Conservation (phyloP, 768 basidiomycete species). For the Mycena chlorophos region DNA sequence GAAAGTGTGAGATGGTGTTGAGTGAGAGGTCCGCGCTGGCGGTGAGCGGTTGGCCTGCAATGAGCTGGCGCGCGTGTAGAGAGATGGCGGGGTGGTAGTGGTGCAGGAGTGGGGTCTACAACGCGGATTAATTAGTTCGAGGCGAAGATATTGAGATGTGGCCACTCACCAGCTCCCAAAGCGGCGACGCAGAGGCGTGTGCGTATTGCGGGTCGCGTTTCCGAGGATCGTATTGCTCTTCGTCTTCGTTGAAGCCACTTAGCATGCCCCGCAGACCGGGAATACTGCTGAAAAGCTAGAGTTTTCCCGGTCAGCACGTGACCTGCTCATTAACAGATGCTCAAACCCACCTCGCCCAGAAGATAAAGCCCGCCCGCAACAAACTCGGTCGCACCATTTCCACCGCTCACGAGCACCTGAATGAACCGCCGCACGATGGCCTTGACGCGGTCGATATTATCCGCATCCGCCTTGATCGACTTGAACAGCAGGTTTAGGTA, state of each 20-base stretch:
- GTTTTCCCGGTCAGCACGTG: constrained; percentile 2
- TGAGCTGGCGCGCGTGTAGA: constrained; percentile 82
- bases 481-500: constrained; percentile 95
- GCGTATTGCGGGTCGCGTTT: constrained; percentile 91
- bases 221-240: constrained; percentile 70
- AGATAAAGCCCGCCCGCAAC: constrained; percentile 85
- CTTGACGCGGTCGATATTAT: constrained; percentile 63
- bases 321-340: background rate
- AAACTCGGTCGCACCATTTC: constrained; percentile 79
- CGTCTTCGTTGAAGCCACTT: constrained; percentile 29
- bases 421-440: constrained; percentile 83
- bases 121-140: background rate
- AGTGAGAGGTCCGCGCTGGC: constrained; percentile 86
- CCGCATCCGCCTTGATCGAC: constrained; percentile 67
- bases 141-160: background rate
- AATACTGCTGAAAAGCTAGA: constrained; percentile 42
- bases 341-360: constrained; percentile 73
- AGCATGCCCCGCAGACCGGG: constrained; percentile 44
- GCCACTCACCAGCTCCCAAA: constrained; percentile 85
- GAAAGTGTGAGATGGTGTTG: constrained; percentile 92
- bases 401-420: constrained; percentile 72
- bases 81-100: constrained; percentile 93
- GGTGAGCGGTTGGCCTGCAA: constrained; percentile 70
- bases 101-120: constrained; percentile 72
- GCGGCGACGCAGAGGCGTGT: constrained; percentile 71